Evolutionary conservation across 1,284 basidiomycete species (phyloP), one percentile per base, ranked within the genome.

Genomic region (Melampsora americana): DNA sequence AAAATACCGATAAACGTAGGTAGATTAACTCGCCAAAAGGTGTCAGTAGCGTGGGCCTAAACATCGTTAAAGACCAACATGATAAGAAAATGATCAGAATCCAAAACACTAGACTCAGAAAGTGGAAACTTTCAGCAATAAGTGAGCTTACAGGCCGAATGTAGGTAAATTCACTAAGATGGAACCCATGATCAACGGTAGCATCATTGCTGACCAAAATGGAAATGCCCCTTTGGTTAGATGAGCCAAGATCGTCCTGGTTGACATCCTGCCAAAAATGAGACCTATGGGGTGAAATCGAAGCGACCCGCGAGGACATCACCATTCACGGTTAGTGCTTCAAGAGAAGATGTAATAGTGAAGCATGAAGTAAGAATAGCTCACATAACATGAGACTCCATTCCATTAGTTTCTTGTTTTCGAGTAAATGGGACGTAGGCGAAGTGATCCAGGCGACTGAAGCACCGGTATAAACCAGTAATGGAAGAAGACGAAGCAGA

Each of bases 191-290:
- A 74, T 66, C 9, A 74, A 20, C 32, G 71, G 71, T 35, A 48
- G 44, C 64, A 74, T 42, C 46, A 66, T 67, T 20, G 23, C 65
- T 12, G 65, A 74, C 65, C 53, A 48, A 74, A 59, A 74, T 18
- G 71, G 65, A 23, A 74, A 74, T 23, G 50, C 23, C n/a, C 62
- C 64, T 67, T 74, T 67, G 7, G 71, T 74, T 28, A 74, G 56
- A 59, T 74, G 71, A 11, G 71, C 64, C 5, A 74, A 59, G 44
- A 74, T 74, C 23, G 65, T 74, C 64, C 65, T 66, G 3, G 71
- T 74, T 26, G 64, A 46, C 26, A 74, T 74, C 65, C 71, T 64
- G 1, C 71, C 71, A 56, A 74, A 74, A 50, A 74, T 66, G 20
- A 74, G 56, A 67, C 64, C 71, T 74, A 28, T 66, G n/a, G 18